phyloP scores from a whole-genome alignment of 139 green algal species.

The Chlorella sorokiniana region DNA sequence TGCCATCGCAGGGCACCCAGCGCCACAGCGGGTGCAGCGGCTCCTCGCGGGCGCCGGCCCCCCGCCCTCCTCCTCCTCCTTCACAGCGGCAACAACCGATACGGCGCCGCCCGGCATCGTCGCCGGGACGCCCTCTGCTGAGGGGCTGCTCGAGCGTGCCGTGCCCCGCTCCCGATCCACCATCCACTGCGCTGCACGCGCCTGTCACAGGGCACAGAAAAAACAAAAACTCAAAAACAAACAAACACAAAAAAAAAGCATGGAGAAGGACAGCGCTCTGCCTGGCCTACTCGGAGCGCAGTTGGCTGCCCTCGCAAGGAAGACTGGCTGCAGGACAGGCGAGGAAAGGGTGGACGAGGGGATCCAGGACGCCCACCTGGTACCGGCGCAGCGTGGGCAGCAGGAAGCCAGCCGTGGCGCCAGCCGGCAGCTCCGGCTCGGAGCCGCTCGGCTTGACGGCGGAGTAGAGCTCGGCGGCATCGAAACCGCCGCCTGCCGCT shows the following conservation, averaged over 20 bases:
- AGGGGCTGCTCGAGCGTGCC: neutral
- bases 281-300: no score
- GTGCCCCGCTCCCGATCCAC: slow-evolving; percentile 27
- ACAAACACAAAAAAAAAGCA: no score
- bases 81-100: no score
- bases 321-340: no score
- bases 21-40: slow-evolving; percentile 72
- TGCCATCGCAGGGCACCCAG: slow-evolving; percentile 21
- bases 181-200: slow-evolving; percentile 31
- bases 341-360: no score
- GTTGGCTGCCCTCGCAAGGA: no score
- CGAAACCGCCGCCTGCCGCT: slow-evolving; percentile 37
- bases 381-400: slow-evolving; percentile 76
- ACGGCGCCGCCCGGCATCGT: no score
- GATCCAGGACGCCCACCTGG: slow-evolving; percentile 69
- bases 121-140: neutral
- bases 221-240: no score
- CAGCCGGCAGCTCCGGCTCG: slow-evolving; percentile 54
- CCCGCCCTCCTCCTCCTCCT: slow-evolving; percentile 11
- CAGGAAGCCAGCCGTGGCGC: slow-evolving; percentile 42
- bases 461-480: slow-evolving; percentile 68
- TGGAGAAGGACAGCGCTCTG: neutral
- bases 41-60: neutral
- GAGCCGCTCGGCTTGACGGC: slow-evolving; percentile 61
- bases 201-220: slow-evolving; percentile 66